Conservation (phyloP, 352 stramenopile species). For the Pythium monospermum region DNA sequence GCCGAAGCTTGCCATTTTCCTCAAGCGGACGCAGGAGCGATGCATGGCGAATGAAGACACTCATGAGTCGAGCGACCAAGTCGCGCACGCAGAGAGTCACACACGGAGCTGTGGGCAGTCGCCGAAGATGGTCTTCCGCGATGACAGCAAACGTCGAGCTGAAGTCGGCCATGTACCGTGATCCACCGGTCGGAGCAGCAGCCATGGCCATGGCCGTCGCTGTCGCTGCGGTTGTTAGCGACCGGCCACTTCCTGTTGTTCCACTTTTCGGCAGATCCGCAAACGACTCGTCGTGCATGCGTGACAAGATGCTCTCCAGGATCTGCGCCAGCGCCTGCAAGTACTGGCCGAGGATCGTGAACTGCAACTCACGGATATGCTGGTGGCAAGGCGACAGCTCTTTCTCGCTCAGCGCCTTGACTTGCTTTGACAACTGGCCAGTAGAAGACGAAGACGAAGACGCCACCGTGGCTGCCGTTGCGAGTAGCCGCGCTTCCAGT, state of each 20-base stretch:
- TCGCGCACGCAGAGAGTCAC: slow-evolving; percentile 51
- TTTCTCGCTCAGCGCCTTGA: slow-evolving; percentile 31
- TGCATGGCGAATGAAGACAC: slow-evolving; percentile 73
- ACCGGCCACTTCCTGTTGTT: not conserved
- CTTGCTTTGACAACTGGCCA: slow-evolving; percentile 33
- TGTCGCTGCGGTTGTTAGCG: too few relatives aligned
- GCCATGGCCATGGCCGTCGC: slow-evolving; percentile 6
- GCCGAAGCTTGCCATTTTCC: slow-evolving; percentile 68
- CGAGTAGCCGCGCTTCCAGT: slow-evolving; percentile 34
- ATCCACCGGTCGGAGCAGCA: slow-evolving; percentile 37
- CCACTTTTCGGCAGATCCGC: slow-evolving; percentile 29
- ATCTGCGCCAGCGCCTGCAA: slow-evolving; percentile 53
- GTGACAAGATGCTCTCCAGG: slow-evolving; percentile 58
- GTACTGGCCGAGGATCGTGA: slow-evolving; percentile 63
- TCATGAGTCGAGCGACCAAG: slow-evolving; percentile 69
- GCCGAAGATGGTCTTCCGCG: slow-evolving; percentile 70
- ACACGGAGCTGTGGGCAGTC: slow-evolving; percentile 47
- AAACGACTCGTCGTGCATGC: slow-evolving; percentile 86
- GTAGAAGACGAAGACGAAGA: slow-evolving; percentile 1
- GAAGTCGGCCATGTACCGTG: slow-evolving; percentile 82
- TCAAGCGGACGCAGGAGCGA: slow-evolving; percentile 66
- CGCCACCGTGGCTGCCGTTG: slow-evolving; percentile 8
- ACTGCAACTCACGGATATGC: slow-evolving; percentile 50
- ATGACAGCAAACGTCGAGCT: slow-evolving; percentile 52
- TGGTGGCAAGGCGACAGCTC: slow-evolving; percentile 42